These are phyloP conservation scores for Orobanche coerulescens DNA, from an alignment of 257 asterid genomes.

Conservation along the genomic window DNA sequence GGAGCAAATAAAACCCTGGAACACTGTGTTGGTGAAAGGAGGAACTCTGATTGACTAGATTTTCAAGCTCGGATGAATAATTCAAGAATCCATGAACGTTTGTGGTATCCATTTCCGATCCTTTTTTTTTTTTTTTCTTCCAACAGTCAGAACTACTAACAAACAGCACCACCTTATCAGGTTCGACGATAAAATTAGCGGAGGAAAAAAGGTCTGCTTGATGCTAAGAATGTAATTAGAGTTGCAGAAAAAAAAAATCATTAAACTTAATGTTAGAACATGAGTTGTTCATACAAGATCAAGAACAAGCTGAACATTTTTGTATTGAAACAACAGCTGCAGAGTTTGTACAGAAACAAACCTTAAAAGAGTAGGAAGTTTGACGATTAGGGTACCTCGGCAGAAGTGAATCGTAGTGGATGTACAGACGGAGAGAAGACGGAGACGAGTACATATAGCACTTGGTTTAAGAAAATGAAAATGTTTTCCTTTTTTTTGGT, in stretches of 20 bases:
- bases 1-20: neutral
- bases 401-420: constrained; percentile 4
- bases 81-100: neutral
- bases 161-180: neutral
- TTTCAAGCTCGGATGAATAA: neutral
- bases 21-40: too few species aligned
- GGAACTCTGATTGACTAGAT: neutral
- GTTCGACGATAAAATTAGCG: too few species aligned
- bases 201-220: neutral
- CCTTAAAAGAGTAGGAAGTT: neutral
- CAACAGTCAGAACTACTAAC: too few species aligned
- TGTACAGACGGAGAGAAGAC: neutral
- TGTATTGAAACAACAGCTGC: neutral
- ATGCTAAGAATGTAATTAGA: neutral
- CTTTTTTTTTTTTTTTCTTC: too few species aligned
- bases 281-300: neutral
- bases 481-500: too few species aligned
- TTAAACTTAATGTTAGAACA: too few species aligned
- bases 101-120: neutral
- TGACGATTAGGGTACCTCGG: constrained; percentile 24
- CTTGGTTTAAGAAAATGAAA: too few species aligned
- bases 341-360: neutral
- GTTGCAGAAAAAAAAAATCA: neutral
- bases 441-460: neutral
- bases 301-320: neutral